These are phyloP conservation scores for Pseudonitzschia multiseries DNA, from an alignment of 108 stramenopile genomes.

Conservation along the genomic window DNA sequence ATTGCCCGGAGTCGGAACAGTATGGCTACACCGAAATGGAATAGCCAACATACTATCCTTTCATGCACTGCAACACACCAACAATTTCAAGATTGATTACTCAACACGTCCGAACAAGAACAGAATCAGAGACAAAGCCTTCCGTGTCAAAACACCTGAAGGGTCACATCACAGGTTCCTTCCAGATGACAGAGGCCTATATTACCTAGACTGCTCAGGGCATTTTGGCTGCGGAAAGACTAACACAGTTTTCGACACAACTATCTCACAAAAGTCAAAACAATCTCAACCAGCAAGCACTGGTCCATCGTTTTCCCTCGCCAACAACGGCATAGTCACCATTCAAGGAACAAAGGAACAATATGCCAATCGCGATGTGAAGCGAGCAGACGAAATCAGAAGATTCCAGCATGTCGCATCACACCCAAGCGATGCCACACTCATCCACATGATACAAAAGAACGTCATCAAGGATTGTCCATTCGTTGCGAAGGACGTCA, in stretches of 20 bases:
- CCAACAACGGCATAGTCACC: neutral
- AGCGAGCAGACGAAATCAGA: neutral
- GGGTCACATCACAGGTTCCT: constrained; percentile 5
- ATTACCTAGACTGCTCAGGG: neutral
- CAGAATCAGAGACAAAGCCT: constrained; percentile 4
- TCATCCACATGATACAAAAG: neutral
- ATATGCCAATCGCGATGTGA: neutral
- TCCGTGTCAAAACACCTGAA: constrained; percentile 24
- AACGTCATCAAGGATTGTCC: constrained; percentile 19
- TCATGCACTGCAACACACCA: neutral
- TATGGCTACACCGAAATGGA: constrained; percentile 29
- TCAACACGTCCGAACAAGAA: neutral
- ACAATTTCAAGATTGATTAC: neutral
- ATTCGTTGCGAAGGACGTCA: constrained; percentile 22
- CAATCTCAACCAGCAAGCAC: too few species aligned
- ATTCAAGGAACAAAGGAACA: neutral
- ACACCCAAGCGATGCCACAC: neutral
- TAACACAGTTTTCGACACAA: neutral
- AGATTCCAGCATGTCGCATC: constrained; percentile 1
- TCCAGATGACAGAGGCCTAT: neutral
- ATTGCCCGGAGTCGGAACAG: constrained; percentile 29
- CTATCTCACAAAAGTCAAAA: neutral
- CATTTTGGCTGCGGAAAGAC: constrained; percentile 17
- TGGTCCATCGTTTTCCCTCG: too few species aligned
- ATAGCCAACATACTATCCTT: constrained; percentile 39